Evolutionary conservation across 768 basidiomycete genomes (phyloP).

Genomic region (Lepiota venenata): DNA sequence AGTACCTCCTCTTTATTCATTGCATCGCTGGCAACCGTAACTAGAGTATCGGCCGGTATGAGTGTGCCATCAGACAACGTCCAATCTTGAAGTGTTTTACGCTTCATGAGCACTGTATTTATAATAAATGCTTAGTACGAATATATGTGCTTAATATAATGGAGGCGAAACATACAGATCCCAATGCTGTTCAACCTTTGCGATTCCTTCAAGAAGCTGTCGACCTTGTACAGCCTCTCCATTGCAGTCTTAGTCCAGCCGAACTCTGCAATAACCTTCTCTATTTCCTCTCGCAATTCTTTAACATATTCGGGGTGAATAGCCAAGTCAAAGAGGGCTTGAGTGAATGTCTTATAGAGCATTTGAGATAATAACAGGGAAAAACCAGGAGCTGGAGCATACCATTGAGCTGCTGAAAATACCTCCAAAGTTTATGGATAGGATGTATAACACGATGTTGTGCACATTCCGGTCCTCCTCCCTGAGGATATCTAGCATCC

Average conservation of each 20-base stretch:
- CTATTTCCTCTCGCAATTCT: constrained; percentile 40
- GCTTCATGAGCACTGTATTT: constrained; percentile 13
- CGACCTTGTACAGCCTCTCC: constrained; percentile 37
- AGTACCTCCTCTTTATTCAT: constrained; percentile 19
- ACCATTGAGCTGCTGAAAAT: constrained; percentile 38
- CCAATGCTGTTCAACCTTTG: constrained; percentile 9
- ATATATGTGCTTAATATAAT: too few species aligned
- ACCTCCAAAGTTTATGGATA: constrained; percentile 33
- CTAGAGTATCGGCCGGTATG: constrained; percentile 29
- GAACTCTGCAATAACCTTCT: constrained; percentile 25
- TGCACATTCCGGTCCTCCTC: constrained; percentile 24
- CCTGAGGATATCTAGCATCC: constrained; percentile 27
- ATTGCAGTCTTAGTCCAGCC: constrained; percentile 34
- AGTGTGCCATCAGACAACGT: constrained; percentile 35
- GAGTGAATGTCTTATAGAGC: constrained; percentile 27
- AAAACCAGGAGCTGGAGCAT: neutral
- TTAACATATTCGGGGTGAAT: constrained; percentile 27
- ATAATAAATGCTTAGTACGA: neutral
- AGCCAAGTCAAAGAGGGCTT: constrained; percentile 33
- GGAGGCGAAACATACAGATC: neutral
- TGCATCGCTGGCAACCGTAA: constrained; percentile 20
- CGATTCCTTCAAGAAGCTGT: constrained; percentile 45
- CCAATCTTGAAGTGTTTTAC: constrained; percentile 30
- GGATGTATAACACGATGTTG: constrained; percentile 19
- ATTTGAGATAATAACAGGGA: too few species aligned